Evolutionary conservation across 2,329 filamentous ascomycete species (phyloP), one percentile per base, ranked within the genome.

Genomic region (Hortaea sp.): DNA sequence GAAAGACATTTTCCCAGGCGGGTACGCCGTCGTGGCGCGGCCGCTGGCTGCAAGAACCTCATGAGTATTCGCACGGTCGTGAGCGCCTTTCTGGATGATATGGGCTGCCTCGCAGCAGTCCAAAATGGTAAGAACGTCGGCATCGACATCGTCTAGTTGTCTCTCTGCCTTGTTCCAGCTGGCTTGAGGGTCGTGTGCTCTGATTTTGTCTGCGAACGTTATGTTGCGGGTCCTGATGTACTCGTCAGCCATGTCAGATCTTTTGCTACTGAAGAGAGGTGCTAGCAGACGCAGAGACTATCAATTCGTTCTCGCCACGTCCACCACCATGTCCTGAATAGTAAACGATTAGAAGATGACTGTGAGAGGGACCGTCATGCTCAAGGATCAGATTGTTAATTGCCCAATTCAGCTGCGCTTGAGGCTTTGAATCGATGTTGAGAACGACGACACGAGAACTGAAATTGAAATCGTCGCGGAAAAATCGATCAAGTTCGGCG

Each of bases 81-180:
- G 9, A 12, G n/a, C 32, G 34, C 31, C 10, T 13, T 66, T 65
- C 20, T 20, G 20, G 10, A 52, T 47, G 5, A 60, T 45, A 44
- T 66, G 66, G 54, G 61, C 63, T 0, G 63, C 53, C 42, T 62
- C 68, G 57, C 66, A 68, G 0, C 62, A 62, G 44, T 68, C 66
- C 7, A 68, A 47, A 11, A 68, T 67, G 4, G 58, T 62, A 7
- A 68, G 49, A 1, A 66, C 58, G 38, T 68, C 66, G 7, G 55
- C 55, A 30, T 64, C 57, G 0, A 63, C 56, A 6, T 60, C 55
- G 0, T 63, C 49, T 10, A 67, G 49, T 5, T 53, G 43, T 5
- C 60, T 50, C 41, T 68, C 63, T 1, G 56, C 58, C 31, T 54
- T 60, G 47, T 63, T 62, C 63, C 64, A 66, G 12, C 31, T 47